phyloP scores from a whole-genome alignment of 768 basidiomycete genomes.

The Xerocomellus intermedius region DNA sequence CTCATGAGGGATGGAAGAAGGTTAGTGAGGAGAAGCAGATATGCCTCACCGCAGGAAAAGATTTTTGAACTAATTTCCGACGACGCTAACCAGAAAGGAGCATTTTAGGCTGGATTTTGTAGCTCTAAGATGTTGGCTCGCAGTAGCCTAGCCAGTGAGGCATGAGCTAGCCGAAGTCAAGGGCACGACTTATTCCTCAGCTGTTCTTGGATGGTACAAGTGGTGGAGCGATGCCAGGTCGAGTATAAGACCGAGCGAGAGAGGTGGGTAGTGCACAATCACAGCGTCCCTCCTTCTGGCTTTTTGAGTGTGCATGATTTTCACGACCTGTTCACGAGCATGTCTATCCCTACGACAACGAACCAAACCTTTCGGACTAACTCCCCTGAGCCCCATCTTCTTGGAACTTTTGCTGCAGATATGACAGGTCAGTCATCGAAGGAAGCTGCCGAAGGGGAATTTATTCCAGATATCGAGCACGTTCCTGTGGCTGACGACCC shows the following conservation, averaged over 20 bases:
- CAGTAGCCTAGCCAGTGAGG: neutral
- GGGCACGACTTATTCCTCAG: neutral
- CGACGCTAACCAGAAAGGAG: neutral
- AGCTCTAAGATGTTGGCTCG: neutral
- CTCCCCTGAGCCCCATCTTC: neutral
- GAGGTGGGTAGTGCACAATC: constrained; percentile 4
- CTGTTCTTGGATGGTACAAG: neutral
- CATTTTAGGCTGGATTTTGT: neutral
- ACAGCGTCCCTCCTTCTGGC: neutral
- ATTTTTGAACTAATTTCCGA: constrained; percentile 10
- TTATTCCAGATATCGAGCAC: constrained; percentile 34
- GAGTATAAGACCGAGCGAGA: constrained; percentile 20
- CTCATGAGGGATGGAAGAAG: constrained; percentile 1
- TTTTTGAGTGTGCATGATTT: constrained; percentile 6
- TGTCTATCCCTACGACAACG: constrained; percentile 8
- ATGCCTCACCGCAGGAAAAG: constrained; percentile 14
- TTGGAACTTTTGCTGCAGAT: neutral
- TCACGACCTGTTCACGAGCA: constrained; percentile 5
- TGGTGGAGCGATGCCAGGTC: neutral
- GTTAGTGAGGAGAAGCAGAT: constrained; percentile 11
- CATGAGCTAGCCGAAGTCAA: neutral
- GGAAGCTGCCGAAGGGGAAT: constrained; percentile 3
- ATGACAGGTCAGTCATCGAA: neutral
- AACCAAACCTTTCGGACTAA: neutral
- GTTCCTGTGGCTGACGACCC: constrained; percentile 56